These are phyloP conservation scores for Cyberlindnera xishuangbannaensis DNA, from an alignment of 805 yeast genomes.

Conservation along the genomic window DNA sequence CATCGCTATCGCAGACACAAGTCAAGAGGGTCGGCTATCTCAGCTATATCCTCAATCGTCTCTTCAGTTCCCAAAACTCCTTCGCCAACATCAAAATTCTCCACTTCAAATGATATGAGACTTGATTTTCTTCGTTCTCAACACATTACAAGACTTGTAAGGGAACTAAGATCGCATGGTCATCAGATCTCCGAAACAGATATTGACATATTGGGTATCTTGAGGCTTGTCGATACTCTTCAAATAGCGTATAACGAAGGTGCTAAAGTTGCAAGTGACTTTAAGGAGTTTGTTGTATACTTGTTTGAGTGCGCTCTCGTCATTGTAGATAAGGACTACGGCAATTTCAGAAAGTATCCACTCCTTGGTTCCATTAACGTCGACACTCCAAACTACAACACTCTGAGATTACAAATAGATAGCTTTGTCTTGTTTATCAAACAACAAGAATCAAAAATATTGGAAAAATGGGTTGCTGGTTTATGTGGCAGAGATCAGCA, in stretches of 20 bases:
- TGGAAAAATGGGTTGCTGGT: slow-evolving; percentile 38
- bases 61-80: slow-evolving; percentile 25
- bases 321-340: slow-evolving; percentile 11
- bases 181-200: slow-evolving; percentile 19
- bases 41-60: slow-evolving; percentile 25
- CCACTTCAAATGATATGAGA: slow-evolving; percentile 7
- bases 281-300: slow-evolving; percentile 27
- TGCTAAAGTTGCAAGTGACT: too few relatives aligned
- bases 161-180: slow-evolving; percentile 14
- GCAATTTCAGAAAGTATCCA: slow-evolving; percentile 4
- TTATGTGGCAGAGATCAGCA: slow-evolving; percentile 28
- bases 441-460: slow-evolving; percentile 25
- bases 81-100: slow-evolving; percentile 13
- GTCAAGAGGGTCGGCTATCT: slow-evolving; percentile 26
- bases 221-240: slow-evolving; percentile 32
- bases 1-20: slow-evolving; percentile 9
- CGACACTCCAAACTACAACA: slow-evolving; percentile 18
- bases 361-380: slow-evolving; percentile 10
- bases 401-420: slow-evolving; percentile 15
- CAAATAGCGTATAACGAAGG: slow-evolving; percentile 26
- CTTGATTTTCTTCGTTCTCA: slow-evolving; percentile 19
- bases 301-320: slow-evolving; percentile 26
- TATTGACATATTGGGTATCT: slow-evolving; percentile 30
- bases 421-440: slow-evolving; percentile 19
- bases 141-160: slow-evolving; percentile 11